phyloP scores from a whole-genome alignment of 1,284 basidiomycete species.

The Anthracocystis setariae region DNA sequence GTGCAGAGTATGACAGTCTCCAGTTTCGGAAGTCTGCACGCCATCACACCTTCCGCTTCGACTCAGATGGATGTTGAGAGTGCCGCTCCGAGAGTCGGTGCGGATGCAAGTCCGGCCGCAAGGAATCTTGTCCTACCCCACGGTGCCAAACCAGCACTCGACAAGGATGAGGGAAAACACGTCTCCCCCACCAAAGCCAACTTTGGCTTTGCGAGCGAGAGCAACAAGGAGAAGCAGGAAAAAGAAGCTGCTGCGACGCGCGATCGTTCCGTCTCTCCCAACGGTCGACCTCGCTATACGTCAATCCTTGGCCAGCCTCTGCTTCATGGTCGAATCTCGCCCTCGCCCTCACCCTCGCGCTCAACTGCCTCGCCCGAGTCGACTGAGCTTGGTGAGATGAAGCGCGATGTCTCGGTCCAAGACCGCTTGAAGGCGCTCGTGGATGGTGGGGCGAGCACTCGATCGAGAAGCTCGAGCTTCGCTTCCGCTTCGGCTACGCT shows the following conservation, averaged over 20 bases:
- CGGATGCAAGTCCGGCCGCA: background rate
- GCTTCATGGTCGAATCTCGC: slow-evolving; percentile 33
- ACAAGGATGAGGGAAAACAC: slow-evolving; percentile 36
- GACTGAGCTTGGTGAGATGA: background rate
- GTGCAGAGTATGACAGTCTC: slow-evolving; percentile 24
- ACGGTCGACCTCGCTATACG: slow-evolving; percentile 54
- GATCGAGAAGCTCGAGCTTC: slow-evolving; percentile 8
- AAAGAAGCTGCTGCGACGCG: background rate
- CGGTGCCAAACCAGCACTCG: slow-evolving; percentile 23
- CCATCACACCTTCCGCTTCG: slow-evolving; percentile 25
- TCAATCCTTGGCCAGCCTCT: slow-evolving; percentile 55
- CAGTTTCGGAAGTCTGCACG: slow-evolving; percentile 27
- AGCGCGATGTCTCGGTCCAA: slow-evolving; percentile 41
- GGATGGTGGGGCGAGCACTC: slow-evolving; percentile 1
- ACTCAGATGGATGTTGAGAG: slow-evolving; percentile 45
- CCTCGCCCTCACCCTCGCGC: slow-evolving; percentile 9
- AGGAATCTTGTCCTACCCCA: slow-evolving; percentile 24
- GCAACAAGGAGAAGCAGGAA: slow-evolving; percentile 14
- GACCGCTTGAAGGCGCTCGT: slow-evolving; percentile 55
- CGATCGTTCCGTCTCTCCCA: slow-evolving; percentile 42
- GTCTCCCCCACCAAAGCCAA: slow-evolving; percentile 32
- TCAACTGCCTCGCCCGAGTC: too few species aligned
- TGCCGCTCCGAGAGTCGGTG: slow-evolving; percentile 22
- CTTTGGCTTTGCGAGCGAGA: slow-evolving; percentile 39
- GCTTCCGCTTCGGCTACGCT: slow-evolving; percentile 3